Evolutionary conservation across 345 rosid species (phyloP), one percentile per base, ranked within the genome.

Genomic region (Bruguiera sexangula): DNA sequence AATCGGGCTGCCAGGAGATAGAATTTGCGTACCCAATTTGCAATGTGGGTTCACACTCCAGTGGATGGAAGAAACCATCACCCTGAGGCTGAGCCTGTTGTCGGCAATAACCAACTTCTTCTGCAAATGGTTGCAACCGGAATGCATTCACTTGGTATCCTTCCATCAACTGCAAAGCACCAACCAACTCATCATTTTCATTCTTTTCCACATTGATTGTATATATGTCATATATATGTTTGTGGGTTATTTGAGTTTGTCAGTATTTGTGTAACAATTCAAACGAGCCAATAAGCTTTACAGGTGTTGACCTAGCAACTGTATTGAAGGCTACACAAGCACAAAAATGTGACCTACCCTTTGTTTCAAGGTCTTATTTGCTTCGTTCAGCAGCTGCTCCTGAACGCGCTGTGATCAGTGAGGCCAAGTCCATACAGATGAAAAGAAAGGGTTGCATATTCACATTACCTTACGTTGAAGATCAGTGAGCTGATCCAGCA

Each of bases 401-500:
- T 91, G 86, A 69, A 80, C 61, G 55, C 21, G 29, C 37, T 34
- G 26, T 18, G 46, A 62, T 11, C 52, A 16, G 0, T 29, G 19
- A 51, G 19, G 36, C 46, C 54, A 50, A 8, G 24, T 19, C 39
- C 21, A 15, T 7, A 9, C 16, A 36, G 27, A 26, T 36, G 15
- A 65, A 20, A 48, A 63, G 65, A 11, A 46, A 50, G 63, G 18
- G 55, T 29, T 29, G 37, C 21, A 66, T 16, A 3, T 48, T 19
- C 34, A 32, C 51, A 30, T 22, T 85, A 91, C 97, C 97, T 82
- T 91, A n/a, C 86, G 85, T 73, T 94, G 98, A 32, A 94, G 90
- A 74, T 94, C 97, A 63, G 83, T 86, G 78, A 89, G 98, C 77
- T 89, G 96, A 76, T 94, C 96, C 63, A 94, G 88, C 96, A 94